phyloP scores from a whole-genome alignment of 129 eudicot species.

The Logfia minima region DNA sequence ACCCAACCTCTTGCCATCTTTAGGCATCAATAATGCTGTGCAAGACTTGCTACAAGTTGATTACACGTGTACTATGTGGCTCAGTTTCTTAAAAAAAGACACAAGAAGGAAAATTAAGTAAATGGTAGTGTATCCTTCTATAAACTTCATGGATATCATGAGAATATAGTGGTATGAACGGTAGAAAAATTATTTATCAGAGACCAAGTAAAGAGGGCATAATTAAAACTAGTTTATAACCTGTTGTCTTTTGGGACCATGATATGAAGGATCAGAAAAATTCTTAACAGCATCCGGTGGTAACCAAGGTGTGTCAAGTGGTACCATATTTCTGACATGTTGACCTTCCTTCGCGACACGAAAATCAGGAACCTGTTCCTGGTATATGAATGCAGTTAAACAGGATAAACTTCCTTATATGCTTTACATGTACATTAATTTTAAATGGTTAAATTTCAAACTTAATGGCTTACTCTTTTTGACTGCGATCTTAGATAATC shows the following conservation, averaged over 20 bases:
- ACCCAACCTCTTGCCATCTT: not conserved
- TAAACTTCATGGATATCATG: not conserved
- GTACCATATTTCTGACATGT: conserved; percentile 50
- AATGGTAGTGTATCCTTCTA: not conserved
- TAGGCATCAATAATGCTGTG: not conserved
- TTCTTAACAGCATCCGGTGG: conserved; percentile 45
- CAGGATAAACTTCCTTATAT: not conserved
- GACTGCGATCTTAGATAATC: conserved; percentile 78
- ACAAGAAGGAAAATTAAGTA: not conserved
- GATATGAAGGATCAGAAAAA: conserved; percentile 39
- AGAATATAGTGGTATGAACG: not conserved
- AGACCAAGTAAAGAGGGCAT: not conserved
- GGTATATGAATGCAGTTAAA: conserved; percentile 29
- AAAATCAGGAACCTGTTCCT: conserved; percentile 64
- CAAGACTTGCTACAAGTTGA: not conserved
- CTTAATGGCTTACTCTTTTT: conserved; percentile 58
- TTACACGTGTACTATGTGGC: not conserved
- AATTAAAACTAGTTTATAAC: conserved; percentile 32
- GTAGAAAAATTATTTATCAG: not conserved
- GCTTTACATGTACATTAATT: not conserved
- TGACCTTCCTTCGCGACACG: conserved; percentile 58
- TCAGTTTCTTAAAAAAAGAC: not conserved
- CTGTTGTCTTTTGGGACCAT: conserved; percentile 55
- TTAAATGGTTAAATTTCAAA: not conserved
- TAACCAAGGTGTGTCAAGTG: conserved; percentile 55